Conservation (phyloP, 345 rosid genomes). For the Populus alba region DNA sequence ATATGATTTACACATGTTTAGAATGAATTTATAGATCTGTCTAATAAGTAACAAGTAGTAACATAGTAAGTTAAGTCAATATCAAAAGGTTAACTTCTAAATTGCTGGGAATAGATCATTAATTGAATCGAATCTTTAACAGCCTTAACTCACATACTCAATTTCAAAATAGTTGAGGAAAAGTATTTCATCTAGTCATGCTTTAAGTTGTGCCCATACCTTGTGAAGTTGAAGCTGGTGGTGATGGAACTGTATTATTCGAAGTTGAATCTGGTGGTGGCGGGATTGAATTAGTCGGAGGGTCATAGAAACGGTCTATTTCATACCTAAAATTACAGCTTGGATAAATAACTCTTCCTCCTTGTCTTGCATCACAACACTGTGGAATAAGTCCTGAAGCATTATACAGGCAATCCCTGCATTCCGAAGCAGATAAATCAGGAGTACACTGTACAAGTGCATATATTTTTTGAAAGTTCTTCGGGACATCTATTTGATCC, state of each 20-base stretch:
- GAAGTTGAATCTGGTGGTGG: background rate
- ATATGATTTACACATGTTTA: no score
- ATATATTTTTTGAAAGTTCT: background rate
- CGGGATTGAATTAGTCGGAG: background rate
- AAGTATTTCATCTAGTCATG: no score
- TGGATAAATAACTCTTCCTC: conserved; percentile 25
- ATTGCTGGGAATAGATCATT: no score
- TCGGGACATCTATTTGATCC: no score
- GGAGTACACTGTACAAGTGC: conserved; percentile 14
- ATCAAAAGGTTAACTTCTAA: background rate
- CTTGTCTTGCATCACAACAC: background rate
- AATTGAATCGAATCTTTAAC: no score
- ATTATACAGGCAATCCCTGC: conserved; percentile 3
- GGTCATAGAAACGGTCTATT: conserved; percentile 24
- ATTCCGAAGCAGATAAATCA: conserved; percentile 1
- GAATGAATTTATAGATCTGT: no score
- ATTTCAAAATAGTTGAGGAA: no score
- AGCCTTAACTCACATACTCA: no score
- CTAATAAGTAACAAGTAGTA: no score
- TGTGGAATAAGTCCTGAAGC: background rate
- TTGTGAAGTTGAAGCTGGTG: background rate
- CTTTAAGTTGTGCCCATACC: background rate
- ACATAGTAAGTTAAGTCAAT: no score
- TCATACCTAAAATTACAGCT: conserved; percentile 39
- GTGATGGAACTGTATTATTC: background rate